Percentiles rank a stretch among this genome's conserved stretches.
Evolutionary conservation across 2,329 filamentous ascomycete species (phyloP).

Genomic region (Diaporthe humulicola): DNA sequence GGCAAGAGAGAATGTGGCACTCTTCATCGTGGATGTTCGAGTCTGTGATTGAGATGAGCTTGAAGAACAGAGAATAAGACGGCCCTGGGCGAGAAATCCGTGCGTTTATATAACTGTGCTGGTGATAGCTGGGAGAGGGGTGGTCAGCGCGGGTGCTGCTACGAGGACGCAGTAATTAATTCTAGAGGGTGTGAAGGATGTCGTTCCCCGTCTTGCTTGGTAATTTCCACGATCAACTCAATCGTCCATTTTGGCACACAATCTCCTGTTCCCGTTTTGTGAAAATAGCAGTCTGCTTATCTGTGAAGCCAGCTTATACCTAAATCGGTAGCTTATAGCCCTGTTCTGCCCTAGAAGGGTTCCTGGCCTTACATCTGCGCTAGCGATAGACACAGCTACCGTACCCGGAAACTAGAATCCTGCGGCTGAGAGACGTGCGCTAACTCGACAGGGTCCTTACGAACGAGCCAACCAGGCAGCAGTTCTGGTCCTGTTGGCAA

Average conservation of each 20-base stretch:
- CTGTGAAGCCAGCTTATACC: not conserved
- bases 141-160: not conserved
- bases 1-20: not conserved
- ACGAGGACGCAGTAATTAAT: not conserved
- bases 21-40: not conserved
- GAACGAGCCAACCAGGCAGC: not conserved
- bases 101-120: not conserved
- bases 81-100: not conserved
- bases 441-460: conserved; percentile 15
- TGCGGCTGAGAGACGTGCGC: not conserved
- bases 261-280: not conserved
- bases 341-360: not conserved
- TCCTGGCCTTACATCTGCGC: not conserved
- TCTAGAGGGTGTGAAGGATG: no score
- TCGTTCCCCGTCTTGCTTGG: no score
- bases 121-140: not conserved
- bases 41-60: not conserved
- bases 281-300: not conserved
- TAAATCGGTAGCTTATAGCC: not conserved
- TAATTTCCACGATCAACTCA: not conserved
- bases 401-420: not conserved
- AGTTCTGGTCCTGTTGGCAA: not conserved
- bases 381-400: not conserved
- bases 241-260: not conserved
- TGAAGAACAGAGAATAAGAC: not conserved